These are phyloP conservation scores for Dendrobium officinale DNA, from an alignment of 106 monocot species.

Conservation along the genomic window DNA sequence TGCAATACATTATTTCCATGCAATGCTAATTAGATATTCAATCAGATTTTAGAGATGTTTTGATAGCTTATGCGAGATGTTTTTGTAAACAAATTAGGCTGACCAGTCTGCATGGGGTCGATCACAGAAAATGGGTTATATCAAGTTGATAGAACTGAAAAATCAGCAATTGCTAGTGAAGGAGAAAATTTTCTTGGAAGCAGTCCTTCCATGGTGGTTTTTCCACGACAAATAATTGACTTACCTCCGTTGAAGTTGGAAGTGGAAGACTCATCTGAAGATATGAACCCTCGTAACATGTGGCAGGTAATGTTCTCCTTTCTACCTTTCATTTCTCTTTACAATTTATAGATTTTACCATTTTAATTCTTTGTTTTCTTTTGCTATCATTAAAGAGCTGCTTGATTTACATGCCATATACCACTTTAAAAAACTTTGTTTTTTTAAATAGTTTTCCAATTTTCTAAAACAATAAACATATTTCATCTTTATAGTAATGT, in stretches of 20 bases:
- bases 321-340: background rate
- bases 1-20: background rate
- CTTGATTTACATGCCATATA: background rate
- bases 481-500: too few relatives aligned
- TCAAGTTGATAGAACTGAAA: background rate
- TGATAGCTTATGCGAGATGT: background rate
- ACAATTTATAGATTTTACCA: background rate
- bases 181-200: background rate
- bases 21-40: background rate
- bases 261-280: slow-evolving; percentile 22
- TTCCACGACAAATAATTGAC: slow-evolving; percentile 16
- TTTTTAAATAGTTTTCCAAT: too few relatives aligned
- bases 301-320: slow-evolving; percentile 24
- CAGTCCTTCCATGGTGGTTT: slow-evolving; percentile 13
- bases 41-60: background rate
- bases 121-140: background rate
- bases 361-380: slow-evolving; percentile 1
- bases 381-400: background rate
- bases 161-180: background rate
- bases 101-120: background rate
- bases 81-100: background rate
- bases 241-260: slow-evolving; percentile 23
- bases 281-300: slow-evolving; percentile 31
- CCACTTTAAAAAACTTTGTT: background rate
- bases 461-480: too few relatives aligned